Conservation (phyloP, 2,329 filamentous ascomycete genomes). For the Geosmithia flava region DNA sequence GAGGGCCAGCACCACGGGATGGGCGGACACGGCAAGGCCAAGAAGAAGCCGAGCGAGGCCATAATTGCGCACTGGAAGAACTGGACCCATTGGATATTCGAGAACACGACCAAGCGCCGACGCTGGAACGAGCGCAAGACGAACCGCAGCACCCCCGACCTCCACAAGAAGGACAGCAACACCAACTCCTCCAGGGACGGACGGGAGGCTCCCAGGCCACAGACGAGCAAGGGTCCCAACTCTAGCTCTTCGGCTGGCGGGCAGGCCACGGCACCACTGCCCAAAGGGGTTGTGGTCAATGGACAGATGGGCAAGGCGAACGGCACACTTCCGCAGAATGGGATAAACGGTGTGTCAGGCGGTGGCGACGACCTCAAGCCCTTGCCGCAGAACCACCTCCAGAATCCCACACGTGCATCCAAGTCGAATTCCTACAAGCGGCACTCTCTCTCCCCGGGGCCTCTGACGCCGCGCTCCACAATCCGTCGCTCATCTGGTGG, state of each 20-base stretch:
- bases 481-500: constrained; percentile 75
- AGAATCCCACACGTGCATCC: constrained; percentile 14
- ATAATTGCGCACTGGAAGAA: constrained; percentile 51
- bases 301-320: constrained; percentile 25
- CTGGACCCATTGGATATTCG: constrained; percentile 51
- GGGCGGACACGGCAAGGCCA: constrained; percentile 29
- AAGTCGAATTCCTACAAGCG: constrained; percentile 44
- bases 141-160: constrained; percentile 47
- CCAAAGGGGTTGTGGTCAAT: constrained; percentile 38
- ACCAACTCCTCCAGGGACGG: constrained; percentile 18
- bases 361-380: neutral
- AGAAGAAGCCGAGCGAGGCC: constrained; percentile 44
- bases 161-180: constrained; percentile 35
- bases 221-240: constrained; percentile 44
- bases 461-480: constrained; percentile 76
- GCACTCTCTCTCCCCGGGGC: constrained; percentile 75
- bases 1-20: constrained; percentile 10
- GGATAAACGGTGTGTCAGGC: neutral
- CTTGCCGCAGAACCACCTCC: constrained; percentile 9
- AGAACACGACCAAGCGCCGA: constrained; percentile 42
- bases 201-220: constrained; percentile 44
- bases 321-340: constrained; percentile 1
- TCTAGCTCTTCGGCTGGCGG: constrained; percentile 18
- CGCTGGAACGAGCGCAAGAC: constrained; percentile 31
- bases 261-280: constrained; percentile 29